A percentile compares a stretch with the other conserved stretches of the same genome.
phyloP scores from a whole-genome alignment of 2,329 filamentous ascomycete species.

The Botrytis aclada region DNA sequence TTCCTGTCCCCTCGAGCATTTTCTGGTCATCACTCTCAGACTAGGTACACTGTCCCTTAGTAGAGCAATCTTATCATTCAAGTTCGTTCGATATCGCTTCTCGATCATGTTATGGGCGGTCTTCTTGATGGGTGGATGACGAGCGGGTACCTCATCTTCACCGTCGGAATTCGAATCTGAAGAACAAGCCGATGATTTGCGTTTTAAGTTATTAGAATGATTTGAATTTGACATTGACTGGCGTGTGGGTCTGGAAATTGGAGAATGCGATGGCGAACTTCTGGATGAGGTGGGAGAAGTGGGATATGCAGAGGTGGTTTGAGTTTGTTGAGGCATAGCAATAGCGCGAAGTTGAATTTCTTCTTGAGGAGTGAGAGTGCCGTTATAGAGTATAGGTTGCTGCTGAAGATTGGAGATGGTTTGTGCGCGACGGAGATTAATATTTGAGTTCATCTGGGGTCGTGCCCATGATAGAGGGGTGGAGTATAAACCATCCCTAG shows the following conservation, averaged over 20 bases:
- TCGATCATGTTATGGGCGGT: slow-evolving; percentile 84
- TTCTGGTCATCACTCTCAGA: slow-evolving; percentile 52
- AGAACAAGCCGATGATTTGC: slow-evolving; percentile 18
- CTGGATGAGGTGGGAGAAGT: slow-evolving; percentile 47
- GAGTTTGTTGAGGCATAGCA: slow-evolving; percentile 57
- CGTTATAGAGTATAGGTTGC: slow-evolving; percentile 15
- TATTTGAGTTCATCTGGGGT: slow-evolving; percentile 20
- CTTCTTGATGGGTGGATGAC: slow-evolving; percentile 59
- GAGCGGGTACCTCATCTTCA: slow-evolving; percentile 52
- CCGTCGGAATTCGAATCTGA: slow-evolving; percentile 32
- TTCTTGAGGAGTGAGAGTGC: slow-evolving; percentile 29
- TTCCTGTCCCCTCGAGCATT: slow-evolving; percentile 52
- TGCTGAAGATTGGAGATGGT: slow-evolving; percentile 11
- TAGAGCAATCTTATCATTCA: slow-evolving; percentile 79
- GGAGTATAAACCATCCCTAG: slow-evolving; percentile 30
- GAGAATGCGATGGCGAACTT: slow-evolving; percentile 37
- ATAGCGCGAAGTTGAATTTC: slow-evolving; percentile 52
- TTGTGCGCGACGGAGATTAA: slow-evolving; percentile 13
- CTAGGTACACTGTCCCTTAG: slow-evolving; percentile 71
- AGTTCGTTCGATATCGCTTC: slow-evolving; percentile 77
- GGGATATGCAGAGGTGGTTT: slow-evolving; percentile 38
- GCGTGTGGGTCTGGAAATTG: slow-evolving; percentile 48
- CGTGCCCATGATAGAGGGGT: slow-evolving; percentile 34
- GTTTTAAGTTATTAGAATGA: slow-evolving; percentile 50
- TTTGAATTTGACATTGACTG: slow-evolving; percentile 37